Evolutionary conservation across 352 stramenopile species (phyloP).

Genomic region (Phytophthora lateralis): DNA sequence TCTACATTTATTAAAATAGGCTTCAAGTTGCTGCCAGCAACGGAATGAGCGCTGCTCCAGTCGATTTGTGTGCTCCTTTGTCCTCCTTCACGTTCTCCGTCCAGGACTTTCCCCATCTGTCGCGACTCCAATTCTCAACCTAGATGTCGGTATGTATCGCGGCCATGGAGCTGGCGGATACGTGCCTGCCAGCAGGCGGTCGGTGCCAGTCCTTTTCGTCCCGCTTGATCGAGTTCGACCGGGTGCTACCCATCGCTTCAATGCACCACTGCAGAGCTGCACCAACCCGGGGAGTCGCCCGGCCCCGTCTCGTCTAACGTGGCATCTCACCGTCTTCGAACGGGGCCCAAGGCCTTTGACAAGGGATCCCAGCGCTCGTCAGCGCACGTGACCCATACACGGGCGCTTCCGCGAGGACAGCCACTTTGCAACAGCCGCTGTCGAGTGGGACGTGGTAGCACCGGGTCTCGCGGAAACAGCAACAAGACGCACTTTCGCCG

Average conservation of each 20-base stretch:
- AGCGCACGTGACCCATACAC: conserved; percentile 27
- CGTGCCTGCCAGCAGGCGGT: conserved; percentile 35
- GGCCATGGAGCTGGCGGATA: conserved; percentile 2
- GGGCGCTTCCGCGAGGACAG: conserved; percentile 31
- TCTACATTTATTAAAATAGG: too few relatives aligned
- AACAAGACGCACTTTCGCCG: conserved; percentile 9
- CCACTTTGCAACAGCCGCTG: conserved; percentile 33
- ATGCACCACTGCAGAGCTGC: conserved; percentile 6
- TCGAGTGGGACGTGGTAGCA: conserved; percentile 21
- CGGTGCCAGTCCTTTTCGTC: conserved; percentile 28
- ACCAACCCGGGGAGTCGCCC: background rate
- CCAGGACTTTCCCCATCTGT: conserved; percentile 2
- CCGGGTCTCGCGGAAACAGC: conserved; percentile 16
- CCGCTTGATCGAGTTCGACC: conserved; percentile 23
- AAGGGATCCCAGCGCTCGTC: conserved; percentile 1
- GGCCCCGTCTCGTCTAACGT: conserved; percentile 12
- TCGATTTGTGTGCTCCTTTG: too few relatives aligned
- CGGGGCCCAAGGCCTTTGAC: background rate
- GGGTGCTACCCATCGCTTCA: conserved; percentile 24
- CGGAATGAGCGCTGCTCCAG: background rate
- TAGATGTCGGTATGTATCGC: background rate
- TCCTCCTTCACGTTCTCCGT: too few relatives aligned
- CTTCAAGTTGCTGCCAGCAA: too few relatives aligned
- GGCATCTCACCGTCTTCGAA: conserved; percentile 8
- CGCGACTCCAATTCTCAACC: background rate